Percentiles rank a stretch among this genome's conserved stretches.
Conservation (phyloP, 163 green algal species). For the Prototheca cutis region DNA sequence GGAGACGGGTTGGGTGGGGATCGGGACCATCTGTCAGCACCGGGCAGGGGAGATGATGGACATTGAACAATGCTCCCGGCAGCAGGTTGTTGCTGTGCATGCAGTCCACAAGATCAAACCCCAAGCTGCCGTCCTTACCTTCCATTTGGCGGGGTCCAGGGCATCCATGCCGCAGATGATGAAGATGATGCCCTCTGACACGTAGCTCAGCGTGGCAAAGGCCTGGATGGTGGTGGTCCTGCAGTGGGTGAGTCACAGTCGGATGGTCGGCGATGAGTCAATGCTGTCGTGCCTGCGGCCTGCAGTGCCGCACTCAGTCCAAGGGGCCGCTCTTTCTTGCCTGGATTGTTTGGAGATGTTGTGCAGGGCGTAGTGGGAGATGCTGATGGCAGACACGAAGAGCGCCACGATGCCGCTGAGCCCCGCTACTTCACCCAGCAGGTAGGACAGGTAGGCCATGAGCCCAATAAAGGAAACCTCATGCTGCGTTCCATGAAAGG, state of each 20-base stretch:
- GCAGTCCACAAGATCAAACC: too few species aligned
- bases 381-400: conserved; percentile 70
- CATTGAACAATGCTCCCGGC: too few species aligned
- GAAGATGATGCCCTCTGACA: conserved; percentile 80
- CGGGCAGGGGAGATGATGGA: too few species aligned
- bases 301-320: too few species aligned
- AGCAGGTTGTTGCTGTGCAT: too few species aligned
- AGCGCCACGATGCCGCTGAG: conserved; percentile 74
- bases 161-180: conserved; percentile 72
- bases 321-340: neutral
- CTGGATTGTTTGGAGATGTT: conserved; percentile 46
- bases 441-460: conserved; percentile 65
- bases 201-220: conserved; percentile 63
- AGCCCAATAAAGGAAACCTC: conserved; percentile 60
- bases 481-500: conserved; percentile 31
- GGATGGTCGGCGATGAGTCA: too few species aligned
- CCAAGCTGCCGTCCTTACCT: conserved; percentile 10
- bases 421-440: conserved; percentile 57
- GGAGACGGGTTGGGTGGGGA: neutral
- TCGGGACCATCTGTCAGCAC: too few species aligned
- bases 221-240: conserved; percentile 42
- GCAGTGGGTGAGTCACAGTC: too few species aligned
- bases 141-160: conserved; percentile 73
- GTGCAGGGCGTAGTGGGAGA: conserved; percentile 66
- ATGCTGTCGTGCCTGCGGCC: too few species aligned